Evolutionary conservation across 2,329 filamentous ascomycete genomes (phyloP).

Genomic region (Aureobasidium sp.): DNA sequence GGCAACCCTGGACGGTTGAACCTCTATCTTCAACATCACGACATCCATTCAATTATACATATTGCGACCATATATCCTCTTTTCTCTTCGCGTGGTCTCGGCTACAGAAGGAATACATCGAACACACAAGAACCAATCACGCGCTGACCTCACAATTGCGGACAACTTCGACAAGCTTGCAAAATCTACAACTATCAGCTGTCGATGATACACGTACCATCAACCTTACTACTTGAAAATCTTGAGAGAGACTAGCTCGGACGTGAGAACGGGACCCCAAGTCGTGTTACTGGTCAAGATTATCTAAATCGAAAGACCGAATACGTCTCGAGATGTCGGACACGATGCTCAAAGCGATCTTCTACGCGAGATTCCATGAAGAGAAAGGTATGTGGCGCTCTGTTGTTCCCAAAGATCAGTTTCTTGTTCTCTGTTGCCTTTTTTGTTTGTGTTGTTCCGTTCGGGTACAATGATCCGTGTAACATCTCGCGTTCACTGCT

Average conservation of each 20-base stretch:
- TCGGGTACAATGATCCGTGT: neutral
- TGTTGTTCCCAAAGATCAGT: neutral
- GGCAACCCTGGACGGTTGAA: neutral
- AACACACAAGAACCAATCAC: neutral
- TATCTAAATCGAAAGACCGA: neutral
- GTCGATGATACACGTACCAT: neutral
- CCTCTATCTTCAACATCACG: neutral
- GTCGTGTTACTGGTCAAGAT: too few relatives aligned
- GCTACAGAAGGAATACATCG: too few relatives aligned
- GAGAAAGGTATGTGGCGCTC: slow-evolving; percentile 36
- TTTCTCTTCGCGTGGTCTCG: too few relatives aligned
- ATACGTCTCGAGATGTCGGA: neutral
- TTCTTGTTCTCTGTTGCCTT: neutral
- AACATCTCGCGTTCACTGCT: neutral
- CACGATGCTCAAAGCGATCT: slow-evolving; percentile 53
- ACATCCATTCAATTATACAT: neutral
- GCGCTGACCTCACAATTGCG: neutral
- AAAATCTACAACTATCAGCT: neutral
- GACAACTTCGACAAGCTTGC: neutral
- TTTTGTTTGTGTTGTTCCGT: neutral
- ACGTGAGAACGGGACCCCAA: too few relatives aligned
- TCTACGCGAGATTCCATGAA: slow-evolving; percentile 59
- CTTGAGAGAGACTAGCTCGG: neutral
- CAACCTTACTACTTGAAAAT: neutral
- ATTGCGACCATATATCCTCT: neutral